These are phyloP conservation scores for Penicillium turbatum DNA, from an alignment of 495 filamentous ascomycete species.

Conservation along the genomic window DNA sequence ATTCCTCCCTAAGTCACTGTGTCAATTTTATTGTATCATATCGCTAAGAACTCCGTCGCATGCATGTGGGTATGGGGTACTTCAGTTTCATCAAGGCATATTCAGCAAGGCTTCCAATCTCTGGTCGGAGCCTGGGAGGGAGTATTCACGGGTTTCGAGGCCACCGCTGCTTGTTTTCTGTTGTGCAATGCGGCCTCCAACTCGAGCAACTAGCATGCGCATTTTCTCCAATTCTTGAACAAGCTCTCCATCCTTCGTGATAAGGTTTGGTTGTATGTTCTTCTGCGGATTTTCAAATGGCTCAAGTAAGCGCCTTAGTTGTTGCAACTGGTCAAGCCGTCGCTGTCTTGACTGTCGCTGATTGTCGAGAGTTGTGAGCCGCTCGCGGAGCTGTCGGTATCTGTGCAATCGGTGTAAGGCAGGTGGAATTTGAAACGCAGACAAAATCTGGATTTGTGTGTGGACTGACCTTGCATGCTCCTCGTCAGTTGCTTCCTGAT, in stretches of 20 bases:
- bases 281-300: constrained; percentile 53
- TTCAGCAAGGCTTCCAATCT: constrained; percentile 38
- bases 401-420: constrained; percentile 36
- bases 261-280: constrained; percentile 71
- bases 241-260: constrained; percentile 69
- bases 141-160: constrained; percentile 17
- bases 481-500: constrained; percentile 31
- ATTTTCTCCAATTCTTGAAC: constrained; percentile 70
- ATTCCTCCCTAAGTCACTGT: background rate
- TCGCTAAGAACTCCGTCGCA: background rate
- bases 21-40: background rate
- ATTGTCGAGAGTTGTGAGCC: constrained; percentile 49
- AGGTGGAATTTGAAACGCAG: constrained; percentile 23
- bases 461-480: constrained; percentile 30
- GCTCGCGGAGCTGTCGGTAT: constrained; percentile 52
- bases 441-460: constrained; percentile 4
- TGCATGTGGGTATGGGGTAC: constrained; percentile 4
- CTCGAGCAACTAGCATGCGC: constrained; percentile 67
- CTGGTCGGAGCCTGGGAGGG: constrained; percentile 29
- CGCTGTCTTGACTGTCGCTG: constrained; percentile 50
- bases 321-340: constrained; percentile 53
- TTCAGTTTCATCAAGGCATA: constrained; percentile 28
- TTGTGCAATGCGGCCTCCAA: constrained; percentile 56
- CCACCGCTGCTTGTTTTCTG: constrained; percentile 22
- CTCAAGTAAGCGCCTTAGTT: constrained; percentile 53